Evolutionary conservation across 2,329 filamentous ascomycete genomes (phyloP), one percentile per base, ranked within the genome.

Genomic region (Botrytis hyacinthi): DNA sequence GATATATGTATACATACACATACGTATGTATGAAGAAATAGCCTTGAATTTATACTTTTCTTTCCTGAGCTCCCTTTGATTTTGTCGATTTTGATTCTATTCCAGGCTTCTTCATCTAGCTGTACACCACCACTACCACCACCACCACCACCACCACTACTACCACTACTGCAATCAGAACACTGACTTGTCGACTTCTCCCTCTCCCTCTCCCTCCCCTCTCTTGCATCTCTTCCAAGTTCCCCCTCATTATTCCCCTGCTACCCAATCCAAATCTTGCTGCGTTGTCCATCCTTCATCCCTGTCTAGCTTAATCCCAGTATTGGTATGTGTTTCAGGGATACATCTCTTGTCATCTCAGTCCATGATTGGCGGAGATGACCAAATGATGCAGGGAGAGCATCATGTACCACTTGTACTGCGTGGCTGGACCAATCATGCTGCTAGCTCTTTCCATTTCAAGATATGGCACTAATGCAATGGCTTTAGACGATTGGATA

Each of bases 391-490:
- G 51, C 51, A 57, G 51, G 51, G 51, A 57, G 51, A 32, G 51
- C 51, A 57, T 57, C 51, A 57, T 57, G 51, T 57, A 29, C 51
- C 4, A 29, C n/a, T 57, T 57, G 51, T 57, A 18, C 51, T 29
- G n/a, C 51, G 51, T 57, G 51, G 51, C 51, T 57, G 51, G 51
- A 6, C 66, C 66, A 68, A 68, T 68, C 48, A 57, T 16, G 51
- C 16, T 29, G 51, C n/a, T 57, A 57, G 51, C n/a, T 29, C 51
- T 32, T 57, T 32, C n/a, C 51, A 57, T 57, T 32, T 18, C n/a
- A 29, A 16, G n/a, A 29, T 18, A 57, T 29, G n/a, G n/a, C 4
- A 29, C 51, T 57, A 29, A 57, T 57, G 51, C 51, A 57, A 57
- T 57, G n/a, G 51, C 12, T 32, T 29, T 57, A 57, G 51, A 18